Evolutionary conservation across 768 basidiomycete species (phyloP).

Genomic region (Dendrothele bispora): DNA sequence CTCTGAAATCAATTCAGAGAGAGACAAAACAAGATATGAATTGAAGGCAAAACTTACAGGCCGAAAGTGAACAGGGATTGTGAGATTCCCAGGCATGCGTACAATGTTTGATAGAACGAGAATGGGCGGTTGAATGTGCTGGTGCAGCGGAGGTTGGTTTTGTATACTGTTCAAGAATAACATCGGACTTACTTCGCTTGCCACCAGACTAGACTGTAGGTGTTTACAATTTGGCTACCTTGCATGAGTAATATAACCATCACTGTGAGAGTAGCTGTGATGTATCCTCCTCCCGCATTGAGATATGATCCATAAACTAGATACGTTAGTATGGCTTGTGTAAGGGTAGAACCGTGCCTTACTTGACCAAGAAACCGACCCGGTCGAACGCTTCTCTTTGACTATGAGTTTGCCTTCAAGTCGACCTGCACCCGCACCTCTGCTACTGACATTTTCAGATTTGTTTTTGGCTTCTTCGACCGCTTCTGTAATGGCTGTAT

Average conservation of each 20-base stretch:
- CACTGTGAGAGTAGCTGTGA: slow-evolving; percentile 52
- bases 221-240: slow-evolving; percentile 57
- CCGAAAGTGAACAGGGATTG: slow-evolving; percentile 58
- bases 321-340: neutral
- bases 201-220: slow-evolving; percentile 76
- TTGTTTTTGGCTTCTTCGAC: slow-evolving; percentile 36
- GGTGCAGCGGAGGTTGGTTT: too few relatives aligned
- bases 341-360: slow-evolving; percentile 5
- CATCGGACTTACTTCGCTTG: slow-evolving; percentile 48
- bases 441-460: slow-evolving; percentile 29
- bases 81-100: slow-evolving; percentile 58
- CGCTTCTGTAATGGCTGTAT: slow-evolving; percentile 11
- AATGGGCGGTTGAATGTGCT: slow-evolving; percentile 49
- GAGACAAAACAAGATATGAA: neutral
- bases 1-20: slow-evolving; percentile 30
- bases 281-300: slow-evolving; percentile 48
- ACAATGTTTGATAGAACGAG: slow-evolving; percentile 64
- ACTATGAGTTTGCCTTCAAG: slow-evolving; percentile 67
- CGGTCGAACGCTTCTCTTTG: slow-evolving; percentile 64
- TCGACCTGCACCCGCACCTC: slow-evolving; percentile 57
- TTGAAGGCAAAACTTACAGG: slow-evolving; percentile 49
- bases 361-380: slow-evolving; percentile 56
- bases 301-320: slow-evolving; percentile 65
- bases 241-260: slow-evolving; percentile 58
- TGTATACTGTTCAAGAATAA: too few relatives aligned